Percentiles rank a stretch among this genome's conserved stretches.
phyloP scores from a whole-genome alignment of 2,329 filamentous ascomycete genomes.

The Cryphonectria carpinicola region DNA sequence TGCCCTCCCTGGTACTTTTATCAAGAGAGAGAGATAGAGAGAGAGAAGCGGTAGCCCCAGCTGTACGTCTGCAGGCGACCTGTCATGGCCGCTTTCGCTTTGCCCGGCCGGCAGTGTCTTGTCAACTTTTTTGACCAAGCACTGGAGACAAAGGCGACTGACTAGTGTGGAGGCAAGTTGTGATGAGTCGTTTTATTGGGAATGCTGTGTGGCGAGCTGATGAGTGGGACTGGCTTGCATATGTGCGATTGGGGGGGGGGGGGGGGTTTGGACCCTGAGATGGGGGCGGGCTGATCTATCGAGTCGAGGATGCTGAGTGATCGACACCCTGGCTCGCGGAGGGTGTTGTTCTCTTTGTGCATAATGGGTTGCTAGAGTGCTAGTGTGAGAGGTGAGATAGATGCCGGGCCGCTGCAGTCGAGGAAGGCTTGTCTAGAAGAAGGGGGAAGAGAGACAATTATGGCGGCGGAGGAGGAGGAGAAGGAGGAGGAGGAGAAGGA shows the following conservation, averaged over 20 bases:
- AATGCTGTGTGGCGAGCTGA: constrained; percentile 56
- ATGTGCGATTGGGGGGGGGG: constrained; percentile 55
- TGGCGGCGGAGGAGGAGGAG: constrained; percentile 53
- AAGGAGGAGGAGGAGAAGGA: constrained; percentile 47
- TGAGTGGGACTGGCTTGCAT: constrained; percentile 60
- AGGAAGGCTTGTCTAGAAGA: constrained; percentile 50
- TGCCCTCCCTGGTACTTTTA: background rate
- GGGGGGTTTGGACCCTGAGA: constrained; percentile 45
- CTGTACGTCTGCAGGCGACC: background rate
- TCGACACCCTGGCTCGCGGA: background rate
- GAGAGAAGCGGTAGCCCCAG: background rate
- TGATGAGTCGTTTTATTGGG: constrained; percentile 60
- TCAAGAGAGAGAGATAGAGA: background rate
- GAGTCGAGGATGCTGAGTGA: constrained; percentile 48
- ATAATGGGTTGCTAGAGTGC: background rate
- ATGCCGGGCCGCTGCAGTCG: constrained; percentile 51
- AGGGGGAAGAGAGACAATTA: constrained; percentile 52
- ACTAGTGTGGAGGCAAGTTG: constrained; percentile 59
- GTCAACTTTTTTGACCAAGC: background rate
- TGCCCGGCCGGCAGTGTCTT: background rate
- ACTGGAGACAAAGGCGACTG: constrained; percentile 52
- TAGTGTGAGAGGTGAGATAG: constrained; percentile 26
- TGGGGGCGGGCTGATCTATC: constrained; percentile 62
- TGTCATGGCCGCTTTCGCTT: background rate
- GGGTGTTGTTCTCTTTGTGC: background rate